Conservation (phyloP, 129 eudicot genomes). For the Escallonia rubra region DNA sequence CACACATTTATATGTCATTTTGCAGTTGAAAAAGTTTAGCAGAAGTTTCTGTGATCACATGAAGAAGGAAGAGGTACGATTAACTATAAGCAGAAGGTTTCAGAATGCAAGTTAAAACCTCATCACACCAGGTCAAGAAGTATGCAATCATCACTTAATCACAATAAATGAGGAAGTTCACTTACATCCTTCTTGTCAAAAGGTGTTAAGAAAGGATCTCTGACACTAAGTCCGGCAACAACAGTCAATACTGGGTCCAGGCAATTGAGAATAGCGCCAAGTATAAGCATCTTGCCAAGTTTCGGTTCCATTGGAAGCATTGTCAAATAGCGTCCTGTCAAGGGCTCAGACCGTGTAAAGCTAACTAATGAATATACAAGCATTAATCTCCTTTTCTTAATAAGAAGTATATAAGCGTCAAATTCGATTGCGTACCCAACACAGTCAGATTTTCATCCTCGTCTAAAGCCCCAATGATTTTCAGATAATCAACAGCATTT, state of each 20-base stretch:
- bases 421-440: constrained; percentile 44
- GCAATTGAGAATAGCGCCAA: constrained; percentile 78
- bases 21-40: too few relatives aligned
- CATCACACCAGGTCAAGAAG: not conserved
- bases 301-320: constrained; percentile 98
- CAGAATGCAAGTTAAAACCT: not conserved
- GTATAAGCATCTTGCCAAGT: constrained; percentile 92
- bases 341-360: constrained; percentile 4
- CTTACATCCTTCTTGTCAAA: constrained; percentile 94
- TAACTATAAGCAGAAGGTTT: too few relatives aligned
- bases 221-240: constrained; percentile 92
- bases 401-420: not conserved
- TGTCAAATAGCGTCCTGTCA: constrained; percentile 77
- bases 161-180: not conserved
- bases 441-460: constrained; percentile 78
- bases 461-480: constrained; percentile 85
- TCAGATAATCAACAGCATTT: constrained; percentile 92
- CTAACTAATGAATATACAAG: constrained; percentile 4
- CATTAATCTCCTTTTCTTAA: not conserved
- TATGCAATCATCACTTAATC: not conserved
- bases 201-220: constrained; percentile 94
- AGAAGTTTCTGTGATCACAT: too few relatives aligned
- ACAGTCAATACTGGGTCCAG: constrained; percentile 78
- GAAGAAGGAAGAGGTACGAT: too few relatives aligned
- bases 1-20: too few relatives aligned